A percentile compares a stretch with the other conserved stretches of the same genome.
Conservation (phyloP, 2,329 filamentous ascomycete species). For the Paradendryphiella salina region DNA sequence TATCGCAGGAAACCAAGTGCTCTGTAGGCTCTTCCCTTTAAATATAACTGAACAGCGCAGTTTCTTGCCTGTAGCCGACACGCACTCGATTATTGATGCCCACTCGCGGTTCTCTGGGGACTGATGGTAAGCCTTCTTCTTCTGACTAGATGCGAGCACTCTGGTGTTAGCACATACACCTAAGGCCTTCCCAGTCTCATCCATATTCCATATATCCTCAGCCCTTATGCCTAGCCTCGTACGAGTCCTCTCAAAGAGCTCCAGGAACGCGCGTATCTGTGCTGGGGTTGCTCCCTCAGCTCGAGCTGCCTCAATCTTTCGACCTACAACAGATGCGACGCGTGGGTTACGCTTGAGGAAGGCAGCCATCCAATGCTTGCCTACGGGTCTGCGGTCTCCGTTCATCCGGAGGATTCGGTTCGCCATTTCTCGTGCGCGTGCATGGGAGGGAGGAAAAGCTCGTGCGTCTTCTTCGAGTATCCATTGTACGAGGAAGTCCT, state of each 20-base stretch:
- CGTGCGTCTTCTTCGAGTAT: no score
- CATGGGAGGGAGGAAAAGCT: no score
- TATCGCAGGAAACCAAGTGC: not conserved
- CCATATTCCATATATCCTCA: not conserved
- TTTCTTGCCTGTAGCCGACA: not conserved
- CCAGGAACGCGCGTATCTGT: no score
- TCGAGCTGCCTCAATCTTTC: no score
- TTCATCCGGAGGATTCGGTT: no score
- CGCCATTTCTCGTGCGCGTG: no score
- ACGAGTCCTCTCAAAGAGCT: conserved; percentile 9
- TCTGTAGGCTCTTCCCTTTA: conserved; percentile 5
- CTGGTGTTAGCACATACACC: conserved; percentile 12
- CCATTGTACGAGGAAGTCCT: no score
- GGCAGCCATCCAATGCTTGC: no score
- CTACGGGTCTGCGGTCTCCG: no score
- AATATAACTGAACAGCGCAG: not conserved
- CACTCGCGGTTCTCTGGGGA: conserved; percentile 19
- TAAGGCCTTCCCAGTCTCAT: conserved; percentile 8
- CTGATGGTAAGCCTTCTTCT: conserved; percentile 15
- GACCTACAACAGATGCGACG: no score
- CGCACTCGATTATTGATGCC: conserved; percentile 15
- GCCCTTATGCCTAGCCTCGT: not conserved
- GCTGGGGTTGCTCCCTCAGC: no score
- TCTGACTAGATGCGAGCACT: conserved; percentile 6
- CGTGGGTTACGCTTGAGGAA: no score